These are phyloP conservation scores for Colletotrichum ledebouriae DNA, from an alignment of 2,329 filamentous ascomycete species.

Conservation along the genomic window DNA sequence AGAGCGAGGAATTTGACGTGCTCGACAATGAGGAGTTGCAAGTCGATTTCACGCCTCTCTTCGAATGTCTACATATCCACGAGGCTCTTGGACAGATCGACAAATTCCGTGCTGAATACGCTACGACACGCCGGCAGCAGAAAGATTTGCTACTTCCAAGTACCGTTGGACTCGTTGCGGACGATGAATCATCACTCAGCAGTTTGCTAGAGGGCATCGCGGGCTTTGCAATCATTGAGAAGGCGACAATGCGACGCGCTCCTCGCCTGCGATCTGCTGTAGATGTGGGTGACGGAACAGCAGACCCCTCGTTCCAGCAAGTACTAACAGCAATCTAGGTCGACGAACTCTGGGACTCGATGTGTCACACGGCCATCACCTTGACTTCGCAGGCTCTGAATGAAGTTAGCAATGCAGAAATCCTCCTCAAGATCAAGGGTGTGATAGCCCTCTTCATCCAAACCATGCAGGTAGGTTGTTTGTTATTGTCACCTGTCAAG, in stretches of 20 bases:
- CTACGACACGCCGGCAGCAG: slow-evolving; percentile 89
- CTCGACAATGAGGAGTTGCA: slow-evolving; percentile 95
- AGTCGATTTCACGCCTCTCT: slow-evolving; percentile 93
- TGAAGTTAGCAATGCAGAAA: slow-evolving; percentile 88
- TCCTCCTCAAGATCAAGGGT: slow-evolving; percentile 93
- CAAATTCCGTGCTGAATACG: slow-evolving; percentile 91
- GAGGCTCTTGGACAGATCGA: slow-evolving; percentile 93
- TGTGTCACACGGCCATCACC: slow-evolving; percentile 89
- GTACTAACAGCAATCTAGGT: slow-evolving; percentile 66
- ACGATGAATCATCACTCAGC: slow-evolving; percentile 88
- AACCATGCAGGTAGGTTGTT: slow-evolving; percentile 85
- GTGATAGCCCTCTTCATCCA: slow-evolving; percentile 95
- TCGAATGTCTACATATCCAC: slow-evolving; percentile 96
- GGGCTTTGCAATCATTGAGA: slow-evolving; percentile 96
- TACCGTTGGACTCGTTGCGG: slow-evolving; percentile 81
- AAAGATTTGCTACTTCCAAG: slow-evolving; percentile 89
- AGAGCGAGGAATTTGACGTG: slow-evolving; percentile 95
- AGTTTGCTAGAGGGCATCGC: slow-evolving; percentile 93
- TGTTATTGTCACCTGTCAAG: neutral
- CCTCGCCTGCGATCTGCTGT: slow-evolving; percentile 84
- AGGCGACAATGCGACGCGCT: slow-evolving; percentile 88
- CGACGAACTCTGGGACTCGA: slow-evolving; percentile 98
- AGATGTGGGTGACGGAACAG: slow-evolving; percentile 72
- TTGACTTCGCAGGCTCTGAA: slow-evolving; percentile 84
- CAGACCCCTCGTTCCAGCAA: slow-evolving; percentile 5